A percentile compares a stretch with the other conserved stretches of the same genome.
These are phyloP conservation scores for Pouteria campechiana DNA, from an alignment of 179 eudicot species.

Conservation along the genomic window DNA sequence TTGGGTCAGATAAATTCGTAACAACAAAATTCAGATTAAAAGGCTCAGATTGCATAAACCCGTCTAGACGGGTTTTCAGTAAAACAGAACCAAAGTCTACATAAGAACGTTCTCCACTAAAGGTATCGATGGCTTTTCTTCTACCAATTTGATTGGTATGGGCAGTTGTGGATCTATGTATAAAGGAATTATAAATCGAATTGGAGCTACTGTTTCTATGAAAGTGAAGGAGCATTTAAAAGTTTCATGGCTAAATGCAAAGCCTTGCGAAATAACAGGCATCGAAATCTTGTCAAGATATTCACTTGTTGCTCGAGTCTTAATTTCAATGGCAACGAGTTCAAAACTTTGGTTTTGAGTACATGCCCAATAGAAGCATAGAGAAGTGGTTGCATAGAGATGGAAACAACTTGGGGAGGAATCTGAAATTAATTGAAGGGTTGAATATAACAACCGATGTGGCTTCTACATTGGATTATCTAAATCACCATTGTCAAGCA, in stretches of 20 bases:
- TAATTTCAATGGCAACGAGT: neutral
- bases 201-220: constrained; percentile 5
- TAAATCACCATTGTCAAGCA: too few species aligned
- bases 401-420: too few species aligned
- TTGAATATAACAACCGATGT: too few species aligned
- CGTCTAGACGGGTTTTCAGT: too few species aligned
- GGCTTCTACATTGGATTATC: too few species aligned
- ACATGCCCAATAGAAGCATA: constrained; percentile 8
- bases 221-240: constrained; percentile 5
- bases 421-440: too few species aligned
- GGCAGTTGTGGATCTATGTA: constrained; percentile 16
- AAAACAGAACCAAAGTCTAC: too few species aligned
- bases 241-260: constrained; percentile 7
- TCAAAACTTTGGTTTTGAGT: constrained; percentile 4
- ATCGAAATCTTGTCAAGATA: constrained; percentile 9
- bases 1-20: too few species aligned
- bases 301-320: constrained; percentile 2
- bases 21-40: too few species aligned
- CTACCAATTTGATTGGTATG: constrained; percentile 6
- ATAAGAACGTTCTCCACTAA: too few species aligned
- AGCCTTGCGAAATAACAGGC: constrained; percentile 5
- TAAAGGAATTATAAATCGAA: constrained; percentile 5
- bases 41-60: too few species aligned
- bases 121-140: constrained; percentile 7
- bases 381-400: constrained; percentile 10